Base-by-base conservation (phyloP, 2,329 filamentous ascomycete genomes). In the Exophiala calicioides region DNA sequence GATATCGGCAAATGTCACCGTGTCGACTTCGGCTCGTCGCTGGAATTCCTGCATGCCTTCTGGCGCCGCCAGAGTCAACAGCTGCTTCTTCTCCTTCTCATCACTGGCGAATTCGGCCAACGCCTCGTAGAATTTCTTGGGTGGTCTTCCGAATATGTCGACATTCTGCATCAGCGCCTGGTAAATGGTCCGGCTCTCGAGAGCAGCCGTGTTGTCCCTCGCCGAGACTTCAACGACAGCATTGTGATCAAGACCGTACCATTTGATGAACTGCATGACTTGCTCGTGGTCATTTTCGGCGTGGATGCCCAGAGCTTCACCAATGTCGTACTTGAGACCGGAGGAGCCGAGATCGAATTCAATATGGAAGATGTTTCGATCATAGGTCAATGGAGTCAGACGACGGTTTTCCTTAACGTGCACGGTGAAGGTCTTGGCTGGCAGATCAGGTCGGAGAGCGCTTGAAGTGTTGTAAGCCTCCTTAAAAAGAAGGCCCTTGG, bases 341-440 rank as follows among this genome's bases (percentile, higher is more conserved):
- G 91, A 95, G 62, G 85, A 72, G 51, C 91, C 91, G 18, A 98
- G 81, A 64, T 97, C 93, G 62, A 98, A 98, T 71, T 98, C 93
- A 54, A 98, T 97, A 74, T 98, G 93, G 85, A 98, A 98, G 70
- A 98, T 97, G 78, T 98, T 96, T 60, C 93, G 89, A 69, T 97
- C 90, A 65, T 98, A 98, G 23, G 84, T 86, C 18, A 71, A 62
- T 3, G 93, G 93, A 0, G 93, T 98, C 44, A 98, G 80, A 55
- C 93, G 84, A 53, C 93, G 88, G 73, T 95, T 96, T 75, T 97
- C 93, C 75, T 94, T 89, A 68, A 98, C 90, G 44, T 83, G 85
- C 43, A 96, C 86, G 31, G 89, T 88, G 61, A 80, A 84, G 2
- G 91, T 97, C 79, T 91, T 90, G 63, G 88, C 82, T 7, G 85